phyloP scores from a whole-genome alignment of 208 protist genomes.

The Crithidia mellificae region DNA sequence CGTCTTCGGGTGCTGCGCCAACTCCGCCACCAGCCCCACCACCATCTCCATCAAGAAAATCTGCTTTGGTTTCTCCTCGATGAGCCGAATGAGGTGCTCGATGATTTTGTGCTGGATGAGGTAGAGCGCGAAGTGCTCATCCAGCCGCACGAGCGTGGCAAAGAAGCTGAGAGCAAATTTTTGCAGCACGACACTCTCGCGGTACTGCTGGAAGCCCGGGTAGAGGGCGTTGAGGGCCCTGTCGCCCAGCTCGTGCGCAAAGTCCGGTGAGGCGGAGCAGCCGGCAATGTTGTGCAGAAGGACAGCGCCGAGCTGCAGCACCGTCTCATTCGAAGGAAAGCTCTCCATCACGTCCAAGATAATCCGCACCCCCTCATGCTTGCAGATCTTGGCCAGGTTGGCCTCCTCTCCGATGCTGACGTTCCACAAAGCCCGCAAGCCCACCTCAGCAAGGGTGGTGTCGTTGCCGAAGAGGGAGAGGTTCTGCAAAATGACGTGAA shows the following conservation, averaged over 20 bases:
- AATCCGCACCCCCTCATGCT: conserved; percentile 45
- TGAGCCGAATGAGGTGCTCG: conserved; percentile 59
- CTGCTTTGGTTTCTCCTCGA: conserved; percentile 59
- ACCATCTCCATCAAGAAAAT: conserved; percentile 87
- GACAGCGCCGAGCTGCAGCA: conserved; percentile 72
- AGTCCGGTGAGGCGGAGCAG: conserved; percentile 35
- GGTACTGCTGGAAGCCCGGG: conserved; percentile 53
- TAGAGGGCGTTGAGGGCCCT: conserved; percentile 53
- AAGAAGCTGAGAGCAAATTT: conserved; percentile 86
- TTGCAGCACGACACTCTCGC: conserved; percentile 67
- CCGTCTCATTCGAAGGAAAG: conserved; percentile 58
- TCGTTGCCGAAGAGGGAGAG: conserved; percentile 61
- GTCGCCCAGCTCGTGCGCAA: conserved; percentile 39
- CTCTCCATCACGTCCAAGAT: conserved; percentile 66
- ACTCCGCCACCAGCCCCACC: conserved; percentile 62
- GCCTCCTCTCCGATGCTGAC: conserved; percentile 65
- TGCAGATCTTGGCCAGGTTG: conserved; percentile 41
- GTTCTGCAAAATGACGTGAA: conserved; percentile 61
- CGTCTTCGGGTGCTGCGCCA: conserved; percentile 57
- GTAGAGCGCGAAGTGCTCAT: conserved; percentile 46
- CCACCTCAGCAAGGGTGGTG: conserved; percentile 46
- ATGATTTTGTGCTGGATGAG: conserved; percentile 56
- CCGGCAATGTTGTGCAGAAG: conserved; percentile 79
- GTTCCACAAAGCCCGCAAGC: conserved; percentile 84
- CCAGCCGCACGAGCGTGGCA: conserved; percentile 50